Evolutionary conservation across 768 basidiomycete genomes (phyloP), one percentile per base, ranked within the genome.

Genomic region (Amanita muscaria): DNA sequence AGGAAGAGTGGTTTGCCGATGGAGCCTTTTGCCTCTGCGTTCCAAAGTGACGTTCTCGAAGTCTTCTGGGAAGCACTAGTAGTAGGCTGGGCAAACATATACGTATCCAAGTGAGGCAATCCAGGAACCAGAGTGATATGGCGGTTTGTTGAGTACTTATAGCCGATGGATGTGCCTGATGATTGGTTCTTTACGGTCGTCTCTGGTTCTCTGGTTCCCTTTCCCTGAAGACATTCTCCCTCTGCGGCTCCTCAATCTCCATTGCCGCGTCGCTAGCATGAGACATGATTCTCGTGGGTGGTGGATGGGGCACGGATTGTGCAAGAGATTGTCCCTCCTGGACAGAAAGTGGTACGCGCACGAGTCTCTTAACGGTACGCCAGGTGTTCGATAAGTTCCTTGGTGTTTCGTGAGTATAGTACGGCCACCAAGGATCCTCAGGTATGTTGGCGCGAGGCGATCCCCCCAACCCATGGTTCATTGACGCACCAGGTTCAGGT

Each of bases 191-290:
- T 35, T 5, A 14, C 24, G 22, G 15, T 2, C 47, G 57, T 50
- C 46, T 61, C 54, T 48, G 59, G 29, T 56, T 59, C 42, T 61
- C 62, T 41, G 47, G 49, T 38, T 47, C 44, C 29, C 30, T 45
- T 25, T 46, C 44, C 21, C 39, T 46, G 11, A 39, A 50, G 39
- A 49, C 65, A 55, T 58, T 67, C 58, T 51, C 64, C 34, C 59
- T 54, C 46, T 58, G 61, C 30, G 58, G 65, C 51, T 51, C 72
- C 54, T 77, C 76, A 19, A 76, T 54, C 12, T 69, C 74, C 62
- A 70, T 67, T 4, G 77, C 77, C 39, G 67, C 73, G 30, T 67
- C 67, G 45, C 76, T 78, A 8, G 77, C 77, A 41, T 68, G 67
- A 18, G 73, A 74, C 19, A 72, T 39, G 29, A 59, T 58, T 36